phyloP scores from a whole-genome alignment of 352 stramenopile genomes.

The Globisporangium takayamanum region DNA sequence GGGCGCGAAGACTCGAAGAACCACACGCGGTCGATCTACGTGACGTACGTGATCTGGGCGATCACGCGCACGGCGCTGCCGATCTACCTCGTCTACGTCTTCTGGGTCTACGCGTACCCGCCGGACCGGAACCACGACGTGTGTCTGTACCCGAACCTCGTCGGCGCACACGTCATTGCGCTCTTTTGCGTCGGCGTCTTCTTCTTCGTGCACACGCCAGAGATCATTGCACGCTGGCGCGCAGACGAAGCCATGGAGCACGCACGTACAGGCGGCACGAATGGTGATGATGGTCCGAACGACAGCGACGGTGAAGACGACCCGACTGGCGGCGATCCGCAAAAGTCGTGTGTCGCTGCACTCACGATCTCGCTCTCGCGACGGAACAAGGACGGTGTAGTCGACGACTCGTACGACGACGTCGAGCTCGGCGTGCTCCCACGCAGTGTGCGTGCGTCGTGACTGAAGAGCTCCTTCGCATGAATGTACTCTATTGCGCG shows the following conservation, averaged over 20 bases:
- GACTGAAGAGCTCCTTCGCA: neutral
- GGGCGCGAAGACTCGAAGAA: slow-evolving; percentile 55
- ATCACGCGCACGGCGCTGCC: slow-evolving; percentile 65
- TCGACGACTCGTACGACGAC: slow-evolving; percentile 57
- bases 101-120: slow-evolving; percentile 68
- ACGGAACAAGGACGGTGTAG: slow-evolving; percentile 30
- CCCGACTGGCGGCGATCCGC: slow-evolving; percentile 9
- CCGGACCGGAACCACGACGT: slow-evolving; percentile 67
- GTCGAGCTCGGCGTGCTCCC: slow-evolving; percentile 53
- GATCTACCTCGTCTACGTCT: slow-evolving; percentile 68
- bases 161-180: slow-evolving; percentile 71
- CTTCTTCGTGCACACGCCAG: slow-evolving; percentile 73
- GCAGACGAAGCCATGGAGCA: slow-evolving; percentile 14
- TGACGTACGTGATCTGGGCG: slow-evolving; percentile 69
- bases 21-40: slow-evolving; percentile 66
- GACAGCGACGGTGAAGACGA: slow-evolving; percentile 5
- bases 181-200: slow-evolving; percentile 80
- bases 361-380: slow-evolving; percentile 33
- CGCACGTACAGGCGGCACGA: slow-evolving; percentile 8
- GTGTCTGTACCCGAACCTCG: slow-evolving; percentile 73
- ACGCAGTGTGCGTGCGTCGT: slow-evolving; percentile 28
- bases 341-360: slow-evolving; percentile 23
- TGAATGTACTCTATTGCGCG: neutral
- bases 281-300: slow-evolving; percentile 19
- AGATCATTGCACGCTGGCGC: slow-evolving; percentile 40